These are phyloP conservation scores for Fusarium transvaalense DNA, from an alignment of 2,329 filamentous ascomycete species.

Conservation along the genomic window DNA sequence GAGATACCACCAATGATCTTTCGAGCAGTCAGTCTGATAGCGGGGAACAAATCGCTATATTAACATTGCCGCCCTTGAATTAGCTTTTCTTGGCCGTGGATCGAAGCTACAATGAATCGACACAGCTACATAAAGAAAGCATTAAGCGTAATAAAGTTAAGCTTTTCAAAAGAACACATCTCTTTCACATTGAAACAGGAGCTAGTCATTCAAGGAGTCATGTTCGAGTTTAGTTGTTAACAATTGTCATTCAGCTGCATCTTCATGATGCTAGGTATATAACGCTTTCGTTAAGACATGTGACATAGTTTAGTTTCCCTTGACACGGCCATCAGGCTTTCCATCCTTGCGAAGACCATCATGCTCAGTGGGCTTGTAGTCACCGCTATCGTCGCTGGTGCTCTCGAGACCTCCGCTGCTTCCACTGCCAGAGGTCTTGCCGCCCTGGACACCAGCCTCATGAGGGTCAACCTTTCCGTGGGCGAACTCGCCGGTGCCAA, in stretches of 20 bases:
- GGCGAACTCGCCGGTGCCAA: slow-evolving; percentile 44
- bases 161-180: too few species aligned
- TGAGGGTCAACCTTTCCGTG: slow-evolving; percentile 43
- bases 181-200: too few species aligned
- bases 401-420: slow-evolving; percentile 9
- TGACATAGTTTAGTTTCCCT: slow-evolving; percentile 16
- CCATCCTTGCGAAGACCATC: slow-evolving; percentile 33
- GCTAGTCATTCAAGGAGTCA: too few species aligned
- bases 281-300: not conserved
- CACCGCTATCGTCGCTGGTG: slow-evolving; percentile 10
- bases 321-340: slow-evolving; percentile 28
- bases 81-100: too few species aligned
- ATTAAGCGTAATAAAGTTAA: too few species aligned
- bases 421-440: slow-evolving; percentile 30
- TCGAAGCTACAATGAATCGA: too few species aligned
- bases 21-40: not conserved
- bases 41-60: too few species aligned
- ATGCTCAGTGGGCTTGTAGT: slow-evolving; percentile 36
- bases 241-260: not conserved
- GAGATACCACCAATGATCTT: not conserved
- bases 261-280: not conserved
- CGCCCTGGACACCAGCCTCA: slow-evolving; percentile 36
- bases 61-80: too few species aligned
- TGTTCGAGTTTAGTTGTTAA: not conserved
- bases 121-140: too few species aligned